Conservation (phyloP, 225 moss, liverwort and hornwort genomes). For the Lunularia cruciata region DNA sequence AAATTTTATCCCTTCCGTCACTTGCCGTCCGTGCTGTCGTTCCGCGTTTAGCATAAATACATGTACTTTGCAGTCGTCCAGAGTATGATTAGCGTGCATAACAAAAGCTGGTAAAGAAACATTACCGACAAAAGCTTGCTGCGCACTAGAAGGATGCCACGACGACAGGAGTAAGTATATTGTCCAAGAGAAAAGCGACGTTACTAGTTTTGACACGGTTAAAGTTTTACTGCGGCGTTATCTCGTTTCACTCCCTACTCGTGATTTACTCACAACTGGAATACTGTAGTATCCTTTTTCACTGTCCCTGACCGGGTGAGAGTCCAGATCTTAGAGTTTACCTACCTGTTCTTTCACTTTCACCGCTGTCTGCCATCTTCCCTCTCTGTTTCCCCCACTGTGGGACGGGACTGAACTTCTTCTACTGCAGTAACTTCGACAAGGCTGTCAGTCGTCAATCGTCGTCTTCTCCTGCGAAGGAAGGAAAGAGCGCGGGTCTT, state of each 20-base stretch:
- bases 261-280: neutral
- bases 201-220: neutral
- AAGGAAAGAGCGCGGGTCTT: neutral
- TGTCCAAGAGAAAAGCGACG: neutral
- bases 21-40: neutral
- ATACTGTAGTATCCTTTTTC: neutral
- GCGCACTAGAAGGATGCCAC: neutral
- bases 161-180: neutral
- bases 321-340: slow-evolving; percentile 2
- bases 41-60: slow-evolving; percentile 18
- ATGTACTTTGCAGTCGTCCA: slow-evolving; percentile 1
- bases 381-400: too few relatives aligned
- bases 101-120: neutral
- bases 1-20: too few relatives aligned
- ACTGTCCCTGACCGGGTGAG: neutral
- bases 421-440: slow-evolving; percentile 6
- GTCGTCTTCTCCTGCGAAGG: neutral
- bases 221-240: too few relatives aligned
- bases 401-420: too few relatives aligned
- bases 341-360: slow-evolving; percentile 14
- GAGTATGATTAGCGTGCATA: slow-evolving; percentile 17
- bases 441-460: slow-evolving; percentile 4
- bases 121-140: neutral
- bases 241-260: neutral
- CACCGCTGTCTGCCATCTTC: neutral